A percentile compares a stretch with the other conserved stretches of the same genome.
phyloP scores from a whole-genome alignment of 2,329 filamentous ascomycete genomes.

The Cadophora gregata region DNA sequence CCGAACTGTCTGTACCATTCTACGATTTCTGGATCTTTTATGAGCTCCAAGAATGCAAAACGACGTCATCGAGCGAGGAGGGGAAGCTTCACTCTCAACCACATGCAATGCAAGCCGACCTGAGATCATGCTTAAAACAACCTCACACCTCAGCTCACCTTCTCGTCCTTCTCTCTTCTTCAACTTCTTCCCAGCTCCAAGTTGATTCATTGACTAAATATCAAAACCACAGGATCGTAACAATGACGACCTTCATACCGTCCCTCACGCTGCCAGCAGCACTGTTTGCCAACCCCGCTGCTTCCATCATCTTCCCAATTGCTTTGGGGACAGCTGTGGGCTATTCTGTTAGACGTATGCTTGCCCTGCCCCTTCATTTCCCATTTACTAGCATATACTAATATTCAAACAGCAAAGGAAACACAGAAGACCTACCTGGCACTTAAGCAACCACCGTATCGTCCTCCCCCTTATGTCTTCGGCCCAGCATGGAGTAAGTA shows the following conservation, averaged over 20 bases:
- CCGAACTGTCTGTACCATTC: not conserved
- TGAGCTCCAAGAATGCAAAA: not conserved
- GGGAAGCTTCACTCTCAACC: conserved; percentile 14
- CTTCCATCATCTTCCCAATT: conserved; percentile 78
- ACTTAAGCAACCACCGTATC: conserved; percentile 70
- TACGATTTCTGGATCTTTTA: not conserved
- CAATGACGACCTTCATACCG: conserved; percentile 82
- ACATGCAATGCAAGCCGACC: not conserved
- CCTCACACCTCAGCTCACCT: conserved; percentile 11
- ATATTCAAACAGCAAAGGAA: conserved; percentile 53
- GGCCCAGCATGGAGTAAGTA: conserved; percentile 64
- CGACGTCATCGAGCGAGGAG: conserved; percentile 15
- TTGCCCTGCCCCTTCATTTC: conserved; percentile 3
- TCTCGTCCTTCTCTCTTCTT: conserved; percentile 7
- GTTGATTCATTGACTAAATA: conserved; percentile 14
- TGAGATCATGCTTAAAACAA: conserved; percentile 14
- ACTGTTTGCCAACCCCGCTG: conserved; percentile 74
- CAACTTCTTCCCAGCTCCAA: not conserved
- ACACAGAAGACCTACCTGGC: conserved; percentile 67
- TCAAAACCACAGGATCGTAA: conserved; percentile 38
- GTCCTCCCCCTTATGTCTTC: conserved; percentile 66
- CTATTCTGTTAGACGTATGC: conserved; percentile 68
- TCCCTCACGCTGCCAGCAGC: conserved; percentile 74
- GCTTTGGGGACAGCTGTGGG: conserved; percentile 76
- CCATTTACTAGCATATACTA: conserved; percentile 18